Evolutionary conservation across 192 early-diverging fungal species (phyloP), one percentile per base, ranked within the genome.

Genomic region (Kickxella alabastrina): DNA sequence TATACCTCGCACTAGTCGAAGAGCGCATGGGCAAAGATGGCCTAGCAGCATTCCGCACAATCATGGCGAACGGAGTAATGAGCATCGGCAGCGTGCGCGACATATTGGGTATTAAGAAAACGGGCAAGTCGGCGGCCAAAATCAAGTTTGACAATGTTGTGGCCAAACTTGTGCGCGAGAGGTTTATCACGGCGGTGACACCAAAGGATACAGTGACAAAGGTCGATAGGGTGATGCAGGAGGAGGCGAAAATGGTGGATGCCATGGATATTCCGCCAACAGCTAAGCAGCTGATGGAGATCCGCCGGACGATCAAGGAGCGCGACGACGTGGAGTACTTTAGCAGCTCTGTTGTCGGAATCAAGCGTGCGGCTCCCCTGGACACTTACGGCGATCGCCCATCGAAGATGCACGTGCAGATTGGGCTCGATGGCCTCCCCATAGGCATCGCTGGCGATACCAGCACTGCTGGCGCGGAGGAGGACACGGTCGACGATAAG

Each of bases 1-100:
- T 80, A 1, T 79, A 85, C 23, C 44, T 88, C 51, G 69, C 62
- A 22, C 67, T 72, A 13, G 60, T 78, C 0, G 63, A 75, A 29
- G 83, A 84, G 28, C 77, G 77, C 48, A 82, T 78, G 54, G 83
- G 79, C 47, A 52, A 62, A 19, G 81, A 83, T 3, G 86, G 82
- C n/a, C 54, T 72, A 40, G 31, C 64, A 0, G 50, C 81, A n/a
- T 56, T 81, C 38, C 72, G 73, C 43, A 54, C 62, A 13, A 70
- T 81, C 46, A 55, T 80, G 69, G 57, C 43, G n/a, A 65, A 70
- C 49, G 71, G 65, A 0, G 49, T 57, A 18, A 66, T 75, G 44
- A 50, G 67, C 14, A 65, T 63, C 8, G 52, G 59, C 43, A 48
- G 51, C 23, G 47, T 76, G 13, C 54, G 62, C 31, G 43, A 45